phyloP scores from a whole-genome alignment of 1,139 yeast genomes.

The Hemisphaericaspora xylofermentans region DNA sequence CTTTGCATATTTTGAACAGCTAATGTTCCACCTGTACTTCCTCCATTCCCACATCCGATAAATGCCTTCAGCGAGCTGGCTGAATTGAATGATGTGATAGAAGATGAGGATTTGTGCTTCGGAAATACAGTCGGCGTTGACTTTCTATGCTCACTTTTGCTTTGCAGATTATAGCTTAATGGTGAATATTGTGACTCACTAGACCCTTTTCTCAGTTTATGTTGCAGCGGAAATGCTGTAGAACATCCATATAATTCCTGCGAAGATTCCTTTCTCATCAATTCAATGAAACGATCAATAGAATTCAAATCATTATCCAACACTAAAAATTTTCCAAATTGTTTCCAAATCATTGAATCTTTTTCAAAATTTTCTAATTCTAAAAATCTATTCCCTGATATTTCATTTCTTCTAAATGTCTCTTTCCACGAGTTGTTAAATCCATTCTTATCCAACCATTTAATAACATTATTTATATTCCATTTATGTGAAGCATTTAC shows the following conservation, averaged over 20 bases:
- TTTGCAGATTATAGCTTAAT: background rate
- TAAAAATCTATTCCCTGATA: conserved; percentile 64
- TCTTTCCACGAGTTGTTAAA: conserved; percentile 75
- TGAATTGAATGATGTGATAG: conserved; percentile 24
- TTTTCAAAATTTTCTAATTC: conserved; percentile 67
- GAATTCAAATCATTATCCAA: conserved; percentile 48
- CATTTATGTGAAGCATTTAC: conserved; percentile 40
- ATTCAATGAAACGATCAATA: conserved; percentile 51
- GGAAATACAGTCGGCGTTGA: conserved; percentile 28
- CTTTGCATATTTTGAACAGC: conserved; percentile 25
- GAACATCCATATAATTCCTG: conserved; percentile 8
- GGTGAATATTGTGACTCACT: conserved; percentile 20
- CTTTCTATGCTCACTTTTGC: conserved; percentile 31
- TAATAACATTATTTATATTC: conserved; percentile 63
- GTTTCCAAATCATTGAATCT: conserved; percentile 51
- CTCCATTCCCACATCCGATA: background rate
- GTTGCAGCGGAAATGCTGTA: background rate
- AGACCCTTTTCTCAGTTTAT: conserved; percentile 18
- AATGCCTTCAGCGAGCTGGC: conserved; percentile 5
- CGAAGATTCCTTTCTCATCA: conserved; percentile 28
- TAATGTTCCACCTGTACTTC: background rate
- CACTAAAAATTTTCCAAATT: conserved; percentile 34
- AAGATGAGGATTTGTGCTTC: conserved; percentile 25
- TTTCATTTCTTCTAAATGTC: conserved; percentile 57
- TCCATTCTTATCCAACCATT: conserved; percentile 66